A percentile compares a stretch with the other conserved stretches of the same genome.
These are phyloP conservation scores for Lavandula angustifolia DNA, from an alignment of 257 asterid species.

Conservation along the genomic window DNA sequence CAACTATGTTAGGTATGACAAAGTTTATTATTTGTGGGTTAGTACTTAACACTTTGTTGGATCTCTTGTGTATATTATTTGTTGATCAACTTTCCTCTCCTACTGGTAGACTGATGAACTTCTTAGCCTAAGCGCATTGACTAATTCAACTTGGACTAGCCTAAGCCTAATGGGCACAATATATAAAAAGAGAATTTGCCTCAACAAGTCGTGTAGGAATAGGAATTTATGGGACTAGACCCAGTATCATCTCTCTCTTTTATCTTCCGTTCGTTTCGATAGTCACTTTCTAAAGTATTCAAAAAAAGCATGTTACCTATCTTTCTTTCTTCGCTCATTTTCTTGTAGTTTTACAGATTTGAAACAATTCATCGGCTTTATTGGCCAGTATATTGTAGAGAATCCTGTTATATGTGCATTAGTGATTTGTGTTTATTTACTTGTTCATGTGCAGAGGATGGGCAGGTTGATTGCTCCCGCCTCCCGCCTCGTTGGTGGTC, in stretches of 20 bases:
- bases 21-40: not conserved
- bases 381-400: not conserved
- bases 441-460: constrained; percentile 44
- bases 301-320: not conserved
- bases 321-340: too few relatives aligned
- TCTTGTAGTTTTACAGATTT: not conserved
- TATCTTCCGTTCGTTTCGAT: too few relatives aligned
- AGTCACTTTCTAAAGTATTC: too few relatives aligned
- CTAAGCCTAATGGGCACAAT: too few relatives aligned
- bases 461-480: constrained; percentile 53
- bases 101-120: not conserved
- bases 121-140: too few relatives aligned
- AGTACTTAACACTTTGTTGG: not conserved
- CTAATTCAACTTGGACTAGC: too few relatives aligned
- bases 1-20: not conserved
- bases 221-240: too few relatives aligned
- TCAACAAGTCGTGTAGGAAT: too few relatives aligned
- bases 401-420: not conserved
- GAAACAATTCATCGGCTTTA: not conserved
- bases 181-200: too few relatives aligned
- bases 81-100: not conserved
- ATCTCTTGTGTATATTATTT: not conserved
- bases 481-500: constrained; percentile 60
- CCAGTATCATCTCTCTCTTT: too few relatives aligned
- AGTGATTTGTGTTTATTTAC: constrained; percentile 11